Conservation (phyloP, 257 asterid genomes). For the Galeopsis tetrahit region DNA sequence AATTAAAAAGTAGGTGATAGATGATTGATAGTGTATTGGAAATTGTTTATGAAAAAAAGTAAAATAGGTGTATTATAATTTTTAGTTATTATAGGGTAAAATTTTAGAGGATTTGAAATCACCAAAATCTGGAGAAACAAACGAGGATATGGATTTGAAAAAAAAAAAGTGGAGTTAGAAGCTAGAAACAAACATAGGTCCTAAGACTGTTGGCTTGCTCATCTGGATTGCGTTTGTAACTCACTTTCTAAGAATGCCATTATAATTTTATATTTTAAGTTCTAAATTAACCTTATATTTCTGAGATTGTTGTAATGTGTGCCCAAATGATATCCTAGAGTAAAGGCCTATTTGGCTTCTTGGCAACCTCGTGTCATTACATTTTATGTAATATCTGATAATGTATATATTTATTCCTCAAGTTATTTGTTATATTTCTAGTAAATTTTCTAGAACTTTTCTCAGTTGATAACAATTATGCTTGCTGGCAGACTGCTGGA, state of each 20-base stretch:
- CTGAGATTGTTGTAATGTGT: constrained; percentile 10
- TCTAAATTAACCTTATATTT: not conserved
- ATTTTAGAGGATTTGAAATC: too few species aligned
- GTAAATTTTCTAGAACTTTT: constrained; percentile 7
- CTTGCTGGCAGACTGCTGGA: constrained; percentile 68
- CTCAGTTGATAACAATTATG: constrained; percentile 31
- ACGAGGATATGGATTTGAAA: too few species aligned
- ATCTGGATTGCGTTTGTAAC: constrained; percentile 16
- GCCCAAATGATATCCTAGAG: constrained; percentile 6
- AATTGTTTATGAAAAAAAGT: too few species aligned
- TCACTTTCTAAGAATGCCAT: constrained; percentile 1
- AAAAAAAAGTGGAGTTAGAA: too few species aligned
- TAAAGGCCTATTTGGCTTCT: not conserved
- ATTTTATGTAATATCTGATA: constrained; percentile 6
- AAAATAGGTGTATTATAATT: too few species aligned
- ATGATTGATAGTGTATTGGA: too few species aligned
- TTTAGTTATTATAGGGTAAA: too few species aligned
- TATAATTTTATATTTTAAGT: not conserved
- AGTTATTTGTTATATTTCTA: constrained; percentile 11
- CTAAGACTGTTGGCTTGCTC: constrained; percentile 13
- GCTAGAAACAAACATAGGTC: too few species aligned
- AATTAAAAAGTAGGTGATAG: too few species aligned
- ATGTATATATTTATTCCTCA: constrained; percentile 1
- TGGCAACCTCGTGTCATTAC: constrained; percentile 2
- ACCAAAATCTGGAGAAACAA: too few species aligned